Percentiles rank a stretch among this genome's conserved stretches.
These are phyloP conservation scores for Gymnopilus junonius DNA, from an alignment of 768 basidiomycete species.

Conservation along the genomic window DNA sequence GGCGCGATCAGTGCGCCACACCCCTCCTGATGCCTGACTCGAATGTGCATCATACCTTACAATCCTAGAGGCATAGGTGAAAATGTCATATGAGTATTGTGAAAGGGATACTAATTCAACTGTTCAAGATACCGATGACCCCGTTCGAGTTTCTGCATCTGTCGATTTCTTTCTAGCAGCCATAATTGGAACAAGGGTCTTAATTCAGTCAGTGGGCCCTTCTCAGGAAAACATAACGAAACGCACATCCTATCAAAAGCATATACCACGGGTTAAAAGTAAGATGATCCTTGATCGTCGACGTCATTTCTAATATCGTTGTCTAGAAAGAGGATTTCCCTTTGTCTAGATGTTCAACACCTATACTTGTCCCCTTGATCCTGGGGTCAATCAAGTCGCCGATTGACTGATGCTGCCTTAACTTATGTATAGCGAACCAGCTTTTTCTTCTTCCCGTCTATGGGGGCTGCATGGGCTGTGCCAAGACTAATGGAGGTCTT, in stretches of 20 bases:
- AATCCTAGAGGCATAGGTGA: neutral
- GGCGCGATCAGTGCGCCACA: neutral
- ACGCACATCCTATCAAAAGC: neutral
- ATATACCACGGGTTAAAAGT: neutral
- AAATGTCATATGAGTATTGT: neutral
- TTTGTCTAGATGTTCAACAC: conserved; percentile 4
- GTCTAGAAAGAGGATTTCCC: conserved; percentile 14
- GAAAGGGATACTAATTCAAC: no score
- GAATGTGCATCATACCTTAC: neutral
- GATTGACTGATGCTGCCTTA: conserved; percentile 1
- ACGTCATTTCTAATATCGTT: conserved; percentile 2
- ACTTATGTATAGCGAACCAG: neutral
- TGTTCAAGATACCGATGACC: neutral
- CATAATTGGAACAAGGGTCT: neutral
- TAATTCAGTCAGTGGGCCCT: neutral
- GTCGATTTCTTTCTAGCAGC: neutral
- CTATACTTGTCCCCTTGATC: no score
- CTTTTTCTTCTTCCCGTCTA: neutral
- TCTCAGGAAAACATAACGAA: neutral
- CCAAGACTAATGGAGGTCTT: neutral
- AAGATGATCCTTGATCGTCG: neutral
- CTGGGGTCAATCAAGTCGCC: neutral
- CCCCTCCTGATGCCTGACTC: neutral
- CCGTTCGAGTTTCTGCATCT: neutral
- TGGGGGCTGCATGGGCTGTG: neutral